phyloP scores from a whole-genome alignment of 2,329 filamentous ascomycete genomes.

The Rhinocladiella mackenziei region DNA sequence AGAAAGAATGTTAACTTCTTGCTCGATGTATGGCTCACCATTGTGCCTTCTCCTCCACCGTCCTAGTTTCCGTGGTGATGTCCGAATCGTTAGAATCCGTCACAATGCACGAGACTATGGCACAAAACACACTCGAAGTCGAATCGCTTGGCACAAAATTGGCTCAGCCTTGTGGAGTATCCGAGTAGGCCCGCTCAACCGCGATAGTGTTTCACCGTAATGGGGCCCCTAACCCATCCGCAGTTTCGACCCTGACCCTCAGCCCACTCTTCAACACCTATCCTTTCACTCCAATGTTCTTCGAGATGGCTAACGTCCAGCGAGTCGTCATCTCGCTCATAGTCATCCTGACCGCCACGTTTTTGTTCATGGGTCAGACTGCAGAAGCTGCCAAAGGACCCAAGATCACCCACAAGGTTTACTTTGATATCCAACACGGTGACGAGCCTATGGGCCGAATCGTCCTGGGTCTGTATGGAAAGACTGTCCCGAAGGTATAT shows the following conservation, averaged over 20 bases:
- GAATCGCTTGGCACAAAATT: no score
- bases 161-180: constrained; percentile 1
- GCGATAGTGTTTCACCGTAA: no score
- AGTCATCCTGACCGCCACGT: constrained; percentile 69
- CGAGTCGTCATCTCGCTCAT: constrained; percentile 67
- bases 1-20: constrained; percentile 20
- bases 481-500: constrained; percentile 60
- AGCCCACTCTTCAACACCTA: background rate
- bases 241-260: background rate
- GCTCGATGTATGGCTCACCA: constrained; percentile 4
- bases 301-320: constrained; percentile 70
- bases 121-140: no score
- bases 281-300: constrained; percentile 17
- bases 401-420: constrained; percentile 85
- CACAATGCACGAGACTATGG: no score
- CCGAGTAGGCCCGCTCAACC: no score
- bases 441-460: constrained; percentile 59
- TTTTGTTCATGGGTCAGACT: constrained; percentile 71
- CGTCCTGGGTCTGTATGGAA: constrained; percentile 63
- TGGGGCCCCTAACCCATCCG: background rate
- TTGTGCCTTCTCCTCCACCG: constrained; percentile 9
- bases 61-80: background rate
- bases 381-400: constrained; percentile 76
- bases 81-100: no score
- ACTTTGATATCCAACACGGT: constrained; percentile 62